Evolutionary conservation across 2,329 filamentous ascomycete genomes (phyloP), one percentile per base, ranked within the genome.

Genomic region (Thielaviopsis euricoi): DNA sequence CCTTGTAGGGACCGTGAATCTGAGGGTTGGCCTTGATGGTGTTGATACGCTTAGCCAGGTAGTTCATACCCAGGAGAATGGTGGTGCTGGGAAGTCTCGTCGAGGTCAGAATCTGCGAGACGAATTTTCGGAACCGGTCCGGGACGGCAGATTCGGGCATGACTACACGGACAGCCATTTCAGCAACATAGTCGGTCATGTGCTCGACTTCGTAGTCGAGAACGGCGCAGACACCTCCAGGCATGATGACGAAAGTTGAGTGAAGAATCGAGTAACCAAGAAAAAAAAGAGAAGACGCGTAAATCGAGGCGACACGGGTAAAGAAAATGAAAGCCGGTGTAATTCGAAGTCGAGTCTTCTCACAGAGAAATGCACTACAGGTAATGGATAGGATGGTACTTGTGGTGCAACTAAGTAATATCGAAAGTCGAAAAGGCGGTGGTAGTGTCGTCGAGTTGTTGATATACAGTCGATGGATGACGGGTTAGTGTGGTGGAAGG

Each of bases 171-270:
- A 76, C 79, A 61, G 89, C 83, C 82, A 91, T 94, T 68, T 95
- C 87, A 62, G 88, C 85, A 68, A 95, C 89, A 71, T 95, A 96
- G 69, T 95, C 89, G 62, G 89, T 86, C 90, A 95, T 96, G 70
- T 86, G 77, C 69, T 95, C 89, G 82, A 95, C 91, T 72, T 95
- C 89, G 70, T 96, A 96, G 76, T 95, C 90, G 71, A 96, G 81
- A 73, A 94, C 87, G 66, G 89, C 89, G 65, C 90, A 93, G 46
- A 96, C 90, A 65, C 90, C 90, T 69, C 90, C 89, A 63, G 79
- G 75, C 79, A 82, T 82, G 66, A 72, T 81, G 74, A 65, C 66
- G 64, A 66, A 64, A 66, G 66, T 64, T 53, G 61, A 25, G 48
- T 22, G 15, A 23, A 19, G 23, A 51, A 56, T 17, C 29, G 57